A percentile compares a stretch with the other conserved stretches of the same genome.
Evolutionary conservation across 2,329 filamentous ascomycete genomes (phyloP).

Genomic region (Clarireedia homoeocarpa): DNA sequence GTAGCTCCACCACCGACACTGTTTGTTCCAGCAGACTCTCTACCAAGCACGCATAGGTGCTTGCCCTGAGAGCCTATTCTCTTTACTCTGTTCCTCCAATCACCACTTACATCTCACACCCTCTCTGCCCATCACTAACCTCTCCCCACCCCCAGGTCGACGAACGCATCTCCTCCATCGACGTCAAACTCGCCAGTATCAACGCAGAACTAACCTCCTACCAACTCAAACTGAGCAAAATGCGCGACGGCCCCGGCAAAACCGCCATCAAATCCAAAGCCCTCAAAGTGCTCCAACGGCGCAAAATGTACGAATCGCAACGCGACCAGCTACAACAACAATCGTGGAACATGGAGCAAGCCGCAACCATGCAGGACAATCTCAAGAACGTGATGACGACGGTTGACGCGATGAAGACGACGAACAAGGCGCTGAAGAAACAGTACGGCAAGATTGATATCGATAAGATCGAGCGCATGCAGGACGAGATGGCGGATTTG

Average conservation of each 20-base stretch:
- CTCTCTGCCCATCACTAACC: not conserved
- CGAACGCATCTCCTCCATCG: constrained; percentile 73
- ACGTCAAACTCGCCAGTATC: constrained; percentile 88
- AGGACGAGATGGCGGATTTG: constrained; percentile 98
- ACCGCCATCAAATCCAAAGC: constrained; percentile 89
- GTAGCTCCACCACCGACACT: constrained; percentile 11
- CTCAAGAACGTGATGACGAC: constrained; percentile 98
- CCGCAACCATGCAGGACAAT: constrained; percentile 97
- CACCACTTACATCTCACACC: constrained; percentile 69
- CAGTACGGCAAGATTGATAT: constrained; percentile 98
- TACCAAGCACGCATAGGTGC: too few species aligned
- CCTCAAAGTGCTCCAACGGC: constrained; percentile 84
- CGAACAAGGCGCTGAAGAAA: constrained; percentile 83
- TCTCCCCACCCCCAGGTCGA: constrained; percentile 50
- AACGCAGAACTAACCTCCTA: constrained; percentile 86
- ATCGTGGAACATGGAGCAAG: constrained; percentile 99
- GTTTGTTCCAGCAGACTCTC: constrained; percentile 6
- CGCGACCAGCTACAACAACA: constrained; percentile 90
- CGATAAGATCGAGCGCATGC: constrained; percentile 93
- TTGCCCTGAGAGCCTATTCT: constrained; percentile 3
- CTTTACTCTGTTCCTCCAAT: constrained; percentile 57
- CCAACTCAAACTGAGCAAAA: constrained; percentile 78
- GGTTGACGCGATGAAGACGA: constrained; percentile 94
- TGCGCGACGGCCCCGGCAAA: constrained; percentile 94
- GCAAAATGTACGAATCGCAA: constrained; percentile 90